Evolutionary conservation across 169 alveolate genomes (phyloP).

Genomic region (Plasmodium blacklocki): DNA sequence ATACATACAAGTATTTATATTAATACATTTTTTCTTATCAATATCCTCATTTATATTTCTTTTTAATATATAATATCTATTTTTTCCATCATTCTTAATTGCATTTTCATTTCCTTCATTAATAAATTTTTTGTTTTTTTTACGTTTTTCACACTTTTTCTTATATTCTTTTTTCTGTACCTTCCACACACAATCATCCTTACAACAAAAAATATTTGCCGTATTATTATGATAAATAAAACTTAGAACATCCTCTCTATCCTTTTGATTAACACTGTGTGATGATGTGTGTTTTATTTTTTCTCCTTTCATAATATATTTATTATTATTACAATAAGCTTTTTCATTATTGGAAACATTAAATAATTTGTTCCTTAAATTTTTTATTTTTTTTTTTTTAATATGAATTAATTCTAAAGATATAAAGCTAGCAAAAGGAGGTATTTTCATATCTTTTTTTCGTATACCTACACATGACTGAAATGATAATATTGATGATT

Average conservation of each 20-base stretch:
- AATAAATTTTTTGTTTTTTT: neutral
- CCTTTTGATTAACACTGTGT: neutral
- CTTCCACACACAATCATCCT: slow-evolving; percentile 73
- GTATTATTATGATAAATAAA: slow-evolving; percentile 17
- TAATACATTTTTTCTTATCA: neutral
- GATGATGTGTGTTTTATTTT: neutral
- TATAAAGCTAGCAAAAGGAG: slow-evolving; percentile 59
- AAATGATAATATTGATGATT: slow-evolving; percentile 52
- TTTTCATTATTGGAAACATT: neutral
- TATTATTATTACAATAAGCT: neutral
- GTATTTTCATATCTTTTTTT: slow-evolving; percentile 50
- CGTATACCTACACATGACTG: slow-evolving; percentile 68
- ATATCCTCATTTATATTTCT: neutral
- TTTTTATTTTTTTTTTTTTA: slow-evolving; percentile 10
- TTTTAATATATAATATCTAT: neutral
- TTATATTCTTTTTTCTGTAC: neutral
- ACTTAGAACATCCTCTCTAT: neutral
- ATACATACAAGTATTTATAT: neutral
- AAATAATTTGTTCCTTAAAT: neutral
- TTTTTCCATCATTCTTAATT: neutral
- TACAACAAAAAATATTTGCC: slow-evolving; percentile 53
- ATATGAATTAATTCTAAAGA: slow-evolving; percentile 62
- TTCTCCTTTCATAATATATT: neutral
- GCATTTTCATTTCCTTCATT: neutral
- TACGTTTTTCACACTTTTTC: neutral